These are phyloP conservation scores for Effrenium voratum DNA, from an alignment of 73 alveolate species.

Conservation along the genomic window DNA sequence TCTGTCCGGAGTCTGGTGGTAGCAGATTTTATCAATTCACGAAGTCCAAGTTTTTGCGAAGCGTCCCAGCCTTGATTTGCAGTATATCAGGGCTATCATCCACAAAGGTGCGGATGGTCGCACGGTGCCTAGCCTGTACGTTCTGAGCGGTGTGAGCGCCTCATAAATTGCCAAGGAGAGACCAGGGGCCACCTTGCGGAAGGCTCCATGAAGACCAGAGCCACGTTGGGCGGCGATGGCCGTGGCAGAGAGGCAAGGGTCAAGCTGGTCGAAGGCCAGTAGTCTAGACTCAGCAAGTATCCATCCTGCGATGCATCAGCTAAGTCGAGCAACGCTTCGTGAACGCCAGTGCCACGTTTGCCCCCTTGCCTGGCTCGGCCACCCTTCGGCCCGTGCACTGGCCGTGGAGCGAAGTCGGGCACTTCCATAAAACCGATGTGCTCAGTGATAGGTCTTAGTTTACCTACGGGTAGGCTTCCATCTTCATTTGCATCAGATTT, in stretches of 20 bases:
- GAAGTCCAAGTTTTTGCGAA: background rate
- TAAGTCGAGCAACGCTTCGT: background rate
- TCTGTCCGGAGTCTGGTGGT: background rate
- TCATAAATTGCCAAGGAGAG: background rate
- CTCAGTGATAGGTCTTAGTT: background rate
- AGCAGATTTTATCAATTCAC: background rate
- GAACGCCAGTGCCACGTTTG: background rate
- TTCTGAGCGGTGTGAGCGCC: no score
- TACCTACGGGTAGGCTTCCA: background rate
- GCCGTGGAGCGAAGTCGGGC: background rate
- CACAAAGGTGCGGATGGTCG: background rate
- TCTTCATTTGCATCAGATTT: no score
- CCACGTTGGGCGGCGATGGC: background rate
- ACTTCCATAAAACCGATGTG: background rate
- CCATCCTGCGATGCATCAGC: background rate
- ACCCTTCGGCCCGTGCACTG: background rate
- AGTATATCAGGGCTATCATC: background rate
- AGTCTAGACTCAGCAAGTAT: background rate
- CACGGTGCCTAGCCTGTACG: background rate
- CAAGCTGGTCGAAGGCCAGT: background rate
- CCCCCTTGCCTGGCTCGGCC: background rate
- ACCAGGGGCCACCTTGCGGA: slow-evolving; percentile 1
- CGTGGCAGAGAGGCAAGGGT: background rate
- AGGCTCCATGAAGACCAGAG: background rate
- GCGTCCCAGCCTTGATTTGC: background rate